Evolutionary conservation across 2,329 filamentous ascomycete species (phyloP).

Genomic region (Waltergamsia citrina): DNA sequence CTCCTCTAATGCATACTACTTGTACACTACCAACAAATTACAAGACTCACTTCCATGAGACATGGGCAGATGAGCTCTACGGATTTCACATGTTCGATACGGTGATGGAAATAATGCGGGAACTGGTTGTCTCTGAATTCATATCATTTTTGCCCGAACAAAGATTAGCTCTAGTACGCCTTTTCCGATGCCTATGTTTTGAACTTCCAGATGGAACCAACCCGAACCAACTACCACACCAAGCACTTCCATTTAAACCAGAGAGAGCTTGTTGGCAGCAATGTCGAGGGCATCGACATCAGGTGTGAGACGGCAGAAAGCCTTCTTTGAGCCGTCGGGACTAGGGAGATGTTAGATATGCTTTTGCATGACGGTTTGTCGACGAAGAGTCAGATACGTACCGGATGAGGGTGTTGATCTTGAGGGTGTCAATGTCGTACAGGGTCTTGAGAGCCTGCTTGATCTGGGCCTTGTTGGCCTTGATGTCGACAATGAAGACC

Average conservation of each 20-base stretch:
- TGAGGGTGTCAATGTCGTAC: conserved; percentile 95
- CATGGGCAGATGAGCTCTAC: too few relatives aligned
- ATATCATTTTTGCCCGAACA: conserved; percentile 23
- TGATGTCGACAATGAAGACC: conserved; percentile 92
- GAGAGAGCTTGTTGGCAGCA: conserved; percentile 95
- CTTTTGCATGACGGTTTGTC: background rate
- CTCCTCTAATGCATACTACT: too few relatives aligned
- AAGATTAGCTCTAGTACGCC: conserved; percentile 23
- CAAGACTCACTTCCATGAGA: too few relatives aligned
- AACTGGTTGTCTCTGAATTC: conserved; percentile 19
- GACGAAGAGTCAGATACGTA: conserved; percentile 30
- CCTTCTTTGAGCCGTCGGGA: conserved; percentile 98
- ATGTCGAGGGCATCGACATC: conserved; percentile 99
- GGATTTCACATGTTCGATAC: too few relatives aligned
- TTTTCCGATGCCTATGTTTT: conserved; percentile 25
- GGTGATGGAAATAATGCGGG: conserved; percentile 5
- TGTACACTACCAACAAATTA: too few relatives aligned
- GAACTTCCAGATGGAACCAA: conserved; percentile 30
- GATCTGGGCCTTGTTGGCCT: conserved; percentile 99
- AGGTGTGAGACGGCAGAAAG: conserved; percentile 86
- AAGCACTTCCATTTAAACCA: conserved; percentile 59
- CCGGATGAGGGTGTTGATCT: conserved; percentile 99
- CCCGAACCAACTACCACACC: conserved; percentile 18
- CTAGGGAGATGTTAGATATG: conserved; percentile 30
- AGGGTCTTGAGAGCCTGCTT: conserved; percentile 97